Evolutionary conservation across 148 eudicot species (phyloP).

Genomic region (Heliamphora exappendiculata): DNA sequence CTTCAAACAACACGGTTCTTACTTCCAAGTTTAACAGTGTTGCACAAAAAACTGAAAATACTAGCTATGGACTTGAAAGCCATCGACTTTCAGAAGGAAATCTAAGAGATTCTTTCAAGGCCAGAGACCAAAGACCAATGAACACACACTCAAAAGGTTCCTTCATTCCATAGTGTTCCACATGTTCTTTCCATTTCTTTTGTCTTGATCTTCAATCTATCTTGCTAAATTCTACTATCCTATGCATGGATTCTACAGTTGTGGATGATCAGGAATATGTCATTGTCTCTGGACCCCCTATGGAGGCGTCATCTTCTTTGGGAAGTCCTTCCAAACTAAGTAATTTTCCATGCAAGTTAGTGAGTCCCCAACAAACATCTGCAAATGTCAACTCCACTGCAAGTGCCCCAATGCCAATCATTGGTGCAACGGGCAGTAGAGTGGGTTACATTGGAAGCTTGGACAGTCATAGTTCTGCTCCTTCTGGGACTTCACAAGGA

Average conservation of each 20-base stretch:
- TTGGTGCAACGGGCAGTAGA: conserved; percentile 38
- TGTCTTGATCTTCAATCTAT: background rate
- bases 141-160: conserved; percentile 49
- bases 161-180: background rate
- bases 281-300: conserved; percentile 64
- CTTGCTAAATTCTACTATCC: conserved; percentile 7
- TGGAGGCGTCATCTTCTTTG: conserved; percentile 51
- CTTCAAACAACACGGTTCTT: conserved; percentile 27
- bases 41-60: conserved; percentile 29
- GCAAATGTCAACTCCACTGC: conserved; percentile 26
- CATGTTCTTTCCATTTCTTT: background rate
- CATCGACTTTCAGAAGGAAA: conserved; percentile 32
- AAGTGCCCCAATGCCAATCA: conserved; percentile 47
- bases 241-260: conserved; percentile 35
- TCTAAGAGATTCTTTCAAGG: conserved; percentile 32
- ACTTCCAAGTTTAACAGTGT: conserved; percentile 27
- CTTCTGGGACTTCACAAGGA: conserved; percentile 57
- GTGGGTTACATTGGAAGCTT: conserved; percentile 31
- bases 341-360: conserved; percentile 36
- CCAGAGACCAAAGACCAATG: conserved; percentile 35
- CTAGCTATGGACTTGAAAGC: conserved; percentile 34
- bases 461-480: conserved; percentile 63
- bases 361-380: conserved; percentile 31
- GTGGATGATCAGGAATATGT: conserved; percentile 90
- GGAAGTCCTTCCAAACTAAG: conserved; percentile 45